Base-by-base conservation (phyloP, 805 yeast genomes). In the Schwanniomyces polymorphus region DNA sequence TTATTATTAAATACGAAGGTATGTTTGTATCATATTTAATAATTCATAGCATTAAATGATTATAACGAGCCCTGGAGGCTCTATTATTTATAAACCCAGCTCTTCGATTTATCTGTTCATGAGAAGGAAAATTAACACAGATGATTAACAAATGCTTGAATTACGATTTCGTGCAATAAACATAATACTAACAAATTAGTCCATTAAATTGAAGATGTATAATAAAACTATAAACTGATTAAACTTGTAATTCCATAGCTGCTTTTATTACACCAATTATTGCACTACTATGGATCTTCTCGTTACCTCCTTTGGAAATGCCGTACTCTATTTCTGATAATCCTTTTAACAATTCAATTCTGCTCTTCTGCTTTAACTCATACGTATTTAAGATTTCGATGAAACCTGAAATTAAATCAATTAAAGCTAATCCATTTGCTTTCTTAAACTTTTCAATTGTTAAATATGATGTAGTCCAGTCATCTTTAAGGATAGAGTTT, bases 301-400 rank as follows among this genome's bases (percentile, higher is more conserved):
- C 97, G 60, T 84, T 88, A 2, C 98, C 97, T 8, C 99, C 99
- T 63, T 82, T 84, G 14, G 96, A 83, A 31, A 94, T 85, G 1
- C 96, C 86, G 64, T 91, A 92, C 68, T 94, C 99, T 21, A 94
- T 81, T 48, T 92, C 97, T 11, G 91, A 82, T 44, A 94, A 70
- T 1, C 90, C 90, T 52, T 79, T 78, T 47, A 90, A 70, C 5
- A 92, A 74, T 12, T 74, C 73, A 10, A 84, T 80, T 52, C 95
- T 75, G 2, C 94, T 83, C 26, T 65, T 64, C 1, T 80, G 74
- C 52, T 79, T 76, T 57, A 94, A 69, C 50, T 90, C 88, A 54
- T 84, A 82, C n/a, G 70, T 73, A 45, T 82, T 84, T 45, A 94
- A 69, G 14, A 87, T 81, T 31, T 82, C 86, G 5, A 88, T 81